These are phyloP conservation scores for Geranium brycei DNA, from an alignment of 345 rosid species.

Conservation along the genomic window DNA sequence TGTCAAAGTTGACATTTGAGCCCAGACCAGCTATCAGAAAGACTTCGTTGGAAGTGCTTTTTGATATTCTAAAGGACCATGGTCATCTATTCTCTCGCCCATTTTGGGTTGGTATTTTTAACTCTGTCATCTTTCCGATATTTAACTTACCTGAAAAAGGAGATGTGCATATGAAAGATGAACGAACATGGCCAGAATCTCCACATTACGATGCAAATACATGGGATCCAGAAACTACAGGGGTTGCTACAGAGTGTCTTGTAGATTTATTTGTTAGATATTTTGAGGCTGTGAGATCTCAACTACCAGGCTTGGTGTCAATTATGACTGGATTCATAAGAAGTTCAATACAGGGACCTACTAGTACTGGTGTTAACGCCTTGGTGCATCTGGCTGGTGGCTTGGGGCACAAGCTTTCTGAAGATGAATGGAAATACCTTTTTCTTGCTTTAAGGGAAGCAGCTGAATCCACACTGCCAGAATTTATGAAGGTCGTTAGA, in stretches of 20 bases:
- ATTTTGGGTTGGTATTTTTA: conserved; percentile 56
- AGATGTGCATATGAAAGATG: conserved; percentile 29
- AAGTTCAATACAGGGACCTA: conserved; percentile 68
- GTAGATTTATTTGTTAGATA: conserved; percentile 57
- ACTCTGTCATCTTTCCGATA: conserved; percentile 51
- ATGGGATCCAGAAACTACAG: conserved; percentile 74
- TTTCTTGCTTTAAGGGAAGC: conserved; percentile 63
- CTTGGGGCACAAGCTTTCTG: conserved; percentile 43
- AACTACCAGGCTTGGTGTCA: conserved; percentile 47
- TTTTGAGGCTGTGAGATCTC: conserved; percentile 49
- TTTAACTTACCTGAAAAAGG: conserved; percentile 36
- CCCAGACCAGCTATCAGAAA: conserved; percentile 70
- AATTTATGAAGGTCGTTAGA: conserved; percentile 58
- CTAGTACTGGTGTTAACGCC: conserved; percentile 62
- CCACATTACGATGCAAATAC: conserved; percentile 34
- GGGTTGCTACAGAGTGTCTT: conserved; percentile 57
- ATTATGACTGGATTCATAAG: conserved; percentile 56
- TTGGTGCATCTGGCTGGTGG: conserved; percentile 50
- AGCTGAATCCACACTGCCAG: conserved; percentile 44
- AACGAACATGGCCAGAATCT: conserved; percentile 27
- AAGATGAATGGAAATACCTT: conserved; percentile 63
- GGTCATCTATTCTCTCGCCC: conserved; percentile 78
- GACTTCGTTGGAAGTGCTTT: conserved; percentile 86
- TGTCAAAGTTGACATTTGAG: conserved; percentile 72
- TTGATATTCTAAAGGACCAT: conserved; percentile 88